Conservation (phyloP, 805 yeast species). For the Priceomyces melissophilus region DNA sequence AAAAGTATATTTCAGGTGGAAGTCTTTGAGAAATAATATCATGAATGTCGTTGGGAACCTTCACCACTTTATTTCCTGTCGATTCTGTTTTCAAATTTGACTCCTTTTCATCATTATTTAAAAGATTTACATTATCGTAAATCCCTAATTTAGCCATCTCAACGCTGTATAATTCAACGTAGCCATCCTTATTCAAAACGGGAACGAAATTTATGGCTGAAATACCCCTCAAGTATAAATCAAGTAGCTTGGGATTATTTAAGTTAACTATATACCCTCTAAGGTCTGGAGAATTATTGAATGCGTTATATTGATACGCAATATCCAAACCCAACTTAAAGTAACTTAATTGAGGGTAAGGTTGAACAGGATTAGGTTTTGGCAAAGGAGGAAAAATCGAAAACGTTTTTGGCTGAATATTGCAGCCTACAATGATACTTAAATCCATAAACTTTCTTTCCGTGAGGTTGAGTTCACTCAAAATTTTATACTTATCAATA, state of each 20-base stretch:
- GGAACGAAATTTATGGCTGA: slow-evolving; percentile 72
- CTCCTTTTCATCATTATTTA: slow-evolving; percentile 4
- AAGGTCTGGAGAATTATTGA: slow-evolving; percentile 23
- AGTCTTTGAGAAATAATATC: slow-evolving; percentile 79
- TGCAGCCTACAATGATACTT: slow-evolving; percentile 75
- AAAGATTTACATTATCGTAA: slow-evolving; percentile 15
- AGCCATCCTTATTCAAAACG: slow-evolving; percentile 64
- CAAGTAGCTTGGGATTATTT: slow-evolving; percentile 44
- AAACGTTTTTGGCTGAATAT: slow-evolving; percentile 63
- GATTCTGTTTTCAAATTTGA: background rate
- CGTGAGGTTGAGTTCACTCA: slow-evolving; percentile 58
- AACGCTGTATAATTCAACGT: slow-evolving; percentile 54
- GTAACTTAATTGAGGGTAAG: slow-evolving; percentile 37
- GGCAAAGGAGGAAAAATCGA: slow-evolving; percentile 48
- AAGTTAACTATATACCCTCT: slow-evolving; percentile 47
- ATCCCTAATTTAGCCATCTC: slow-evolving; percentile 38
- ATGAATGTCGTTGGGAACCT: slow-evolving; percentile 75
- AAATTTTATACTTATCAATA: slow-evolving; percentile 54
- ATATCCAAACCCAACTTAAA: slow-evolving; percentile 40
- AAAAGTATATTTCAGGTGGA: slow-evolving; percentile 82
- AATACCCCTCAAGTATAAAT: slow-evolving; percentile 62
- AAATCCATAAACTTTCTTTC: slow-evolving; percentile 72
- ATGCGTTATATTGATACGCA: slow-evolving; percentile 30
- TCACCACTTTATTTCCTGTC: slow-evolving; percentile 10
- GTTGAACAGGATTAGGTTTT: slow-evolving; percentile 37